phyloP scores from a whole-genome alignment of 371 early-diverging fungal genomes.

The Mortierella sp. region DNA sequence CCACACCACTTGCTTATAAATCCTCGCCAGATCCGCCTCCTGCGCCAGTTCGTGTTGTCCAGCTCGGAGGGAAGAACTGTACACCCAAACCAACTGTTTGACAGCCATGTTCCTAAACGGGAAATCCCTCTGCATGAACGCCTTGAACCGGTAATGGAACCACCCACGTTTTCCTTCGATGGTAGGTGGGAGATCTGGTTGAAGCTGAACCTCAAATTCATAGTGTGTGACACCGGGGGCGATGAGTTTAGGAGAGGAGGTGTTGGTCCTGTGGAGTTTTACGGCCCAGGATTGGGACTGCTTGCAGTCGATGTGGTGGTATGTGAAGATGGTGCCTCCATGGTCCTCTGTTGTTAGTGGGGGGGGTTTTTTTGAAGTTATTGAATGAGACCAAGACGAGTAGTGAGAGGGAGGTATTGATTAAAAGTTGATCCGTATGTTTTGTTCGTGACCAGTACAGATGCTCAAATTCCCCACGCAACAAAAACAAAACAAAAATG shows the following conservation, averaged over 20 bases:
- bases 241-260: neutral
- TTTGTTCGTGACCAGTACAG: neutral
- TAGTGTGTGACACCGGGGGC: conserved; percentile 11
- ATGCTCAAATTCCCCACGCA: no score
- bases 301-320: neutral
- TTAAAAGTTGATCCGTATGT: neutral
- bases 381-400: neutral
- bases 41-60: neutral
- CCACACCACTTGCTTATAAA: neutral
- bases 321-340: neutral
- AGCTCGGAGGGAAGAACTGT: conserved; percentile 8
- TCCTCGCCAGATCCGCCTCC: no score
- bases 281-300: neutral
- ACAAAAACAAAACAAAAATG: neutral
- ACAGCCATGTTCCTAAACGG: conserved; percentile 19
- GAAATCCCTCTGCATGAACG: conserved; percentile 13
- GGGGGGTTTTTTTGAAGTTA: neutral
- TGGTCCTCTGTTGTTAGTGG: neutral
- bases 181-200: conserved; percentile 16
- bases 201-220: conserved; percentile 25
- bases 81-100: conserved; percentile 25
- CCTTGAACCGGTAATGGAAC: conserved; percentile 28
- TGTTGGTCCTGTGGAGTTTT: neutral
- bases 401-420: neutral
- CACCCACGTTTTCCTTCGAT: conserved; percentile 16